Evolutionary conservation across 2,329 filamentous ascomycete genomes (phyloP), one percentile per base, ranked within the genome.

Genomic region (Achaetomium macrosporum): DNA sequence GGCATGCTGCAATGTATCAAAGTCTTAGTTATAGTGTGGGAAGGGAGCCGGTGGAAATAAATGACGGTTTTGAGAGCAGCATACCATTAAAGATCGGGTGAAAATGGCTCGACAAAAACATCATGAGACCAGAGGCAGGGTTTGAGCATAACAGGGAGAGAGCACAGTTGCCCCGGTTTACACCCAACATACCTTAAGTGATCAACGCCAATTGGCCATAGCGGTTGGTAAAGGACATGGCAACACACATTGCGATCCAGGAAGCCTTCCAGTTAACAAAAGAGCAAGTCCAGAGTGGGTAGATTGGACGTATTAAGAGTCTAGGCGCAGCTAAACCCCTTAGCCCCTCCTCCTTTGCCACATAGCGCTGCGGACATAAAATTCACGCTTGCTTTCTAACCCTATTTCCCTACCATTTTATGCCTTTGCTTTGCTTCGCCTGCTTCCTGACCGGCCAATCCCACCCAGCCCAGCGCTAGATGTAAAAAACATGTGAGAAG

Each of bases 401-500:
- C 30, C 16, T 15, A 33, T 31, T 45, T 25, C 25, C 25, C 45
- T 19, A 19, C 30, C 42, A 15, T 37, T 30, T 42, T 30, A 19
- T 25, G 7, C 4, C 7, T 25, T 25, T 42, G 17, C 36, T 13
- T 25, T 19, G 25, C 5, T 39, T 36, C 33, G 41, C 29, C 37
- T 46, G 42, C 19, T 46, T 42, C 36, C 42, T 29, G 16, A 17
- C 20, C 15, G 15, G 19, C 47, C 19, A 33, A 39, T 31, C 29
- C 33, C 31, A 46, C 44, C 43, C 45, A 47, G 30, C 43, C 42
- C 29, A 19, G 30, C 49, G 48, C 36, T 50, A 55, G 41, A 50
- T 31, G 41, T n/a, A n/a, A 53, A 53, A 39, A 53, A 25, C n/a
- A 17, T 36, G 40, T 47, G 53, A 50, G 46, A 43, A 40, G n/a